Conservation (phyloP, 1,284 basidiomycete genomes). For the Gymnopus androsaceus region DNA sequence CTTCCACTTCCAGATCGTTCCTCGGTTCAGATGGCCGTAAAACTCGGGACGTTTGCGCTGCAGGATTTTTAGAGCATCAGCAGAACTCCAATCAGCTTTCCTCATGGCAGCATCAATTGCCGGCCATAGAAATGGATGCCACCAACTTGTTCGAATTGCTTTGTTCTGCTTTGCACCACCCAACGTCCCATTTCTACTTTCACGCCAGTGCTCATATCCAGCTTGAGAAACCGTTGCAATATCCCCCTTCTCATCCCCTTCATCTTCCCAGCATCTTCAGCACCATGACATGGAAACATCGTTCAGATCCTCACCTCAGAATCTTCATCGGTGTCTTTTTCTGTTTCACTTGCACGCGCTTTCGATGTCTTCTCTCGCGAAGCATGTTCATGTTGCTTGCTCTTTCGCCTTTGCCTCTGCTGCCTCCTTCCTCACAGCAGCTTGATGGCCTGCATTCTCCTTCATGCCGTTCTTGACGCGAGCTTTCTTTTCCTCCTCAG, state of each 20-base stretch:
- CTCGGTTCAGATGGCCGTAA: constrained; percentile 13
- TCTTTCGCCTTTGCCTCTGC: too few species aligned
- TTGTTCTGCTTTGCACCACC: constrained; percentile 18
- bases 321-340: too few species aligned
- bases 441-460: too few species aligned
- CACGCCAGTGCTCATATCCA: constrained; percentile 10
- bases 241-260: background rate
- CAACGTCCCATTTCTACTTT: constrained; percentile 5
- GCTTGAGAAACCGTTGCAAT: constrained; percentile 8
- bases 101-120: constrained; percentile 11
- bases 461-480: too few species aligned
- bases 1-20: constrained; percentile 19
- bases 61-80: constrained; percentile 7
- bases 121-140: constrained; percentile 19
- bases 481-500: too few species aligned
- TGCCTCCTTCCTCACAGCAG: too few species aligned
- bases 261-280: too few species aligned
- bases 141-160: constrained; percentile 22
- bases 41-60: constrained; percentile 15
- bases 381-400: too few species aligned
- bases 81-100: constrained; percentile 18
- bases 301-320: too few species aligned
- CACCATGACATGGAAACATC: too few species aligned
- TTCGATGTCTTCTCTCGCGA: too few species aligned
- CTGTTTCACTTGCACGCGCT: too few species aligned